Evolutionary conservation across 495 filamentous ascomycete species (phyloP), one percentile per base, ranked within the genome.

Genomic region (Penicillium cinerascens): DNA sequence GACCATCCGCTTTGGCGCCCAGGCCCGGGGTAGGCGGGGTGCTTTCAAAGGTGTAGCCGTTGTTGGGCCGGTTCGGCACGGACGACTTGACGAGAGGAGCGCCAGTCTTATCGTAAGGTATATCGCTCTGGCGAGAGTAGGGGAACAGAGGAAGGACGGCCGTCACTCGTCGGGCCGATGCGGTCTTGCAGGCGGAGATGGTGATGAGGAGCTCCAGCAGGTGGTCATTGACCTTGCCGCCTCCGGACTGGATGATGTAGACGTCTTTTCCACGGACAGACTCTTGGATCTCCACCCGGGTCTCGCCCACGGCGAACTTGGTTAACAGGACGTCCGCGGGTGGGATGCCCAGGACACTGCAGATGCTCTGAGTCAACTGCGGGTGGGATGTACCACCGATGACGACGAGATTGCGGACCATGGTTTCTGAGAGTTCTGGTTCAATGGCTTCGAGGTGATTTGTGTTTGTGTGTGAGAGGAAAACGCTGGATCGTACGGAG

Each of bases 221-320:
- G 69, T 96, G 85, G 67, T 98, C 93, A 63, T 98, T 98, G 72
- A 97, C 89, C 55, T 87, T 91, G 42, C 89, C 88, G 51, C 85
- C 83, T 46, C 91, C 89, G 44, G 86, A 89, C 69, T 97, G 91
- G 58, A 97, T 88, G 68, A 97, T 95, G 72, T 95, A 96, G 63
- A 98, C 92, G 79, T 97, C 93, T 69, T 98, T 98, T 51, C 87
- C 95, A 59, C 93, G 88, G 37, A 98, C 92, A 20, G 89, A 95
- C 73, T 97, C 93, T 63, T 88, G 77, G 59, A 98, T 93, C 71
- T 97, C 93, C 51, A 95, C 91, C 27, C 95, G 84, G 51, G 88
- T 97, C 70, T 97, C 95, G 41, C 93, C 93, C 46, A 92, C 89
- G 15, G 87, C 84, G 71, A 98, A 98, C 74, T 96, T 97, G 56